phyloP scores from a whole-genome alignment of 176 grass and related monocot species.

The Oryza glaberrima region DNA sequence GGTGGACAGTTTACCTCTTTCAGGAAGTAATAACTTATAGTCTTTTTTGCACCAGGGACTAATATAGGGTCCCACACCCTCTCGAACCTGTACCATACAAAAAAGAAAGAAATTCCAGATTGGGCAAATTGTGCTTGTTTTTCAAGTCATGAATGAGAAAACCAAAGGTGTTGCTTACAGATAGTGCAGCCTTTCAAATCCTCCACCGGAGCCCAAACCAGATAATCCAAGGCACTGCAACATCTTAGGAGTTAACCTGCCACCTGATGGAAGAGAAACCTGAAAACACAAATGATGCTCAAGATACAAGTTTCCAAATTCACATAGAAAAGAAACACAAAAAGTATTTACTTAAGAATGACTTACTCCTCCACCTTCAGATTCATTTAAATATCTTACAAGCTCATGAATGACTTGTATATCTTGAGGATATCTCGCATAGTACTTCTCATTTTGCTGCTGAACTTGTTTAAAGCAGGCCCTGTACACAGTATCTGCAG shows the following conservation, averaged over 20 bases:
- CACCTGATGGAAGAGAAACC: constrained; percentile 85
- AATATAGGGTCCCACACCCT: constrained; percentile 96
- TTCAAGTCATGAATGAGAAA: constrained; percentile 27
- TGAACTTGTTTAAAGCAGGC: constrained; percentile 88
- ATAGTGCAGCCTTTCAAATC: constrained; percentile 95
- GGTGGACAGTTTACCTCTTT: constrained; percentile 65
- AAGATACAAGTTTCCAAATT: constrained; percentile 26
- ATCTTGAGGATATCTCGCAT: constrained; percentile 88
- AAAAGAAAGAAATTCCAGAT: constrained; percentile 22
- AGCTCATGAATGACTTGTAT: constrained; percentile 68
- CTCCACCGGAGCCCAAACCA: constrained; percentile 79
- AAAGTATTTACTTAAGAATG: constrained; percentile 4
- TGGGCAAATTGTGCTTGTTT: constrained; percentile 2
- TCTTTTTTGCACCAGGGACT: constrained; percentile 68
- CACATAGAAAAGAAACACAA: neutral
- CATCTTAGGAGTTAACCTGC: constrained; percentile 88
- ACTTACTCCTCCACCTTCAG: constrained; percentile 88
- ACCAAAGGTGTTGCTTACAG: constrained; percentile 57
- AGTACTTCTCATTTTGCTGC: constrained; percentile 92
- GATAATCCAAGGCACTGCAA: constrained; percentile 83
- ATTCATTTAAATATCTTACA: constrained; percentile 71
- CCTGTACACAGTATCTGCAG: constrained; percentile 84
- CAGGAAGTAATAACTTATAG: constrained; percentile 89
- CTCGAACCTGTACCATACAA: constrained; percentile 68
- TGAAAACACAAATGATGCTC: constrained; percentile 37